Conservation (phyloP, 23 red algal genomes). For the Cyanidium caldarium region DNA sequence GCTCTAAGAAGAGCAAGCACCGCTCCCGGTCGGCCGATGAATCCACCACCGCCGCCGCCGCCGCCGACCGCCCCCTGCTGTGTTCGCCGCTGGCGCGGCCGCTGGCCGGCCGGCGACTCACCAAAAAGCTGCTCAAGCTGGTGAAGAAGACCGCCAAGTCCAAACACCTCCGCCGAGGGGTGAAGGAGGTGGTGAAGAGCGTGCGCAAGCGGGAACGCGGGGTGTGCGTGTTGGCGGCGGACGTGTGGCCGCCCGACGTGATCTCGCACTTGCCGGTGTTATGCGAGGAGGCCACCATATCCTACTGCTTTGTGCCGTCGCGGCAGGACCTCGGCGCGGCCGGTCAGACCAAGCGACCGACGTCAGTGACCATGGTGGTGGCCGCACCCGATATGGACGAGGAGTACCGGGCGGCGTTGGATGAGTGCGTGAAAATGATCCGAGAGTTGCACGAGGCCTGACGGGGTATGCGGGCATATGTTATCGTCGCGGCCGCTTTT, state of each 20-base stretch:
- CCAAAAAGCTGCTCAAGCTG: conserved; percentile 75
- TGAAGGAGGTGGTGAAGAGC: conserved; percentile 73
- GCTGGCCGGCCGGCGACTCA: conserved; percentile 50
- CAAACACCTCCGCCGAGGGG: conserved; percentile 51
- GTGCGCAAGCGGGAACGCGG: conserved; percentile 45
- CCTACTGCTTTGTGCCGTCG: conserved; percentile 63
- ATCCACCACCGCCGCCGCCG: too few species aligned
- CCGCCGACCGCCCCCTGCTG: too few species aligned
- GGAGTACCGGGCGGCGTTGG: too few species aligned
- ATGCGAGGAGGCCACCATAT: conserved; percentile 74
- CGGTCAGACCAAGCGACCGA: conserved; percentile 63
- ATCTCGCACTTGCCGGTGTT: conserved; percentile 65
- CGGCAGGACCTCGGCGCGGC: conserved; percentile 56
- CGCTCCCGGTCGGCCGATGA: too few species aligned
- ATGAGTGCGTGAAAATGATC: too few species aligned
- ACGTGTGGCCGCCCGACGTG: conserved; percentile 85
- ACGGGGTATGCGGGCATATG: too few species aligned
- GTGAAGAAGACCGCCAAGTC: conserved; percentile 33
- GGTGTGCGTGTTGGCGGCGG: conserved; percentile 57
- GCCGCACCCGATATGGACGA: too few species aligned
- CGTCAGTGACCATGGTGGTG: too few species aligned
- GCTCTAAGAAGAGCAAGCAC: too few species aligned
- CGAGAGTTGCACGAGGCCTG: too few species aligned
- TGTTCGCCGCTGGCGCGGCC: conserved; percentile 1
- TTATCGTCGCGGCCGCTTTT: background rate